phyloP scores from a whole-genome alignment of 2,329 filamentous ascomycete genomes.

The Rugonectria rugulosa region DNA sequence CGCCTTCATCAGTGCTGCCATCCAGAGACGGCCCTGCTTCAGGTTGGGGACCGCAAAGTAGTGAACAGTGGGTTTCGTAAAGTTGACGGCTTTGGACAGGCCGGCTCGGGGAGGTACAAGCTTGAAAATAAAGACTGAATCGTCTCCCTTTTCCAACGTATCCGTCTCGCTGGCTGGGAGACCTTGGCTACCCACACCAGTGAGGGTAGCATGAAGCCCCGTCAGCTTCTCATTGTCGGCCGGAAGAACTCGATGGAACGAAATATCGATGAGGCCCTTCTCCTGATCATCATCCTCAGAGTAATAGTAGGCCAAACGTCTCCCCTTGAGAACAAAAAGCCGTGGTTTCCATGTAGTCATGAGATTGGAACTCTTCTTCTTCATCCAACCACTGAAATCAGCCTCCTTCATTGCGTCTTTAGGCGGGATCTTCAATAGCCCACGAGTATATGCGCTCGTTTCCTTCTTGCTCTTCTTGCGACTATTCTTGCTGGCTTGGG shows the following conservation, averaged over 20 bases:
- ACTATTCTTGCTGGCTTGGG: conserved; percentile 56
- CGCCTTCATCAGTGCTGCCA: conserved; percentile 98
- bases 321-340: conserved; percentile 92
- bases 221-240: conserved; percentile 92
- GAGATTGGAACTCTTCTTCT: conserved; percentile 94
- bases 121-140: conserved; percentile 96
- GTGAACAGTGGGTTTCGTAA: conserved; percentile 96
- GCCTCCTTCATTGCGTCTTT: conserved; percentile 84
- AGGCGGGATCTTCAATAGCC: conserved; percentile 81
- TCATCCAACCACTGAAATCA: conserved; percentile 99
- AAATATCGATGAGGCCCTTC: conserved; percentile 96
- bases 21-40: conserved; percentile 90
- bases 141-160: conserved; percentile 58
- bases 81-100: conserved; percentile 89
- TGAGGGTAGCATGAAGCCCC: conserved; percentile 89
- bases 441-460: conserved; percentile 91
- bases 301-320: conserved; percentile 95
- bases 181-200: conserved; percentile 65
- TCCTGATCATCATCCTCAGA: conserved; percentile 91
- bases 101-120: conserved; percentile 89
- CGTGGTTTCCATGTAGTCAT: conserved; percentile 98
- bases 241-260: conserved; percentile 93
- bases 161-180: conserved; percentile 59
- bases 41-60: conserved; percentile 96
- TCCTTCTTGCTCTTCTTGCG: conserved; percentile 87